A percentile compares a stretch with the other conserved stretches of the same genome.
These are phyloP conservation scores for Lolium perenne DNA, from an alignment of 176 grass and related monocot genomes.

Conservation along the genomic window DNA sequence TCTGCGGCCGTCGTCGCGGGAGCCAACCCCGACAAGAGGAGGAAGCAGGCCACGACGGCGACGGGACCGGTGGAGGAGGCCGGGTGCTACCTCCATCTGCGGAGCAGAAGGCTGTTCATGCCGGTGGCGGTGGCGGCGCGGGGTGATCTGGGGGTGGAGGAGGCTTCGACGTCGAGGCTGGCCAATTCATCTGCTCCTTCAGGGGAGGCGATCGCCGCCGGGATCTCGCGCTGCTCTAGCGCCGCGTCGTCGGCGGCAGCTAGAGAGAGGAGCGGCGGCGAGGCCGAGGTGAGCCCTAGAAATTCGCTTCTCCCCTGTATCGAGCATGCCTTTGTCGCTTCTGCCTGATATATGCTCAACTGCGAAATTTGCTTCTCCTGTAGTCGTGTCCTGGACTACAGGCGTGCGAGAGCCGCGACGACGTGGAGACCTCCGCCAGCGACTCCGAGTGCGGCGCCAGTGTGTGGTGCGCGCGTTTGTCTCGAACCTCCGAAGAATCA, in stretches of 20 bases:
- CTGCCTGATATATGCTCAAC: conserved; percentile 15
- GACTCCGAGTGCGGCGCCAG: conserved; percentile 28
- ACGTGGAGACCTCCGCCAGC: conserved; percentile 54
- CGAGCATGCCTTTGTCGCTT: not conserved
- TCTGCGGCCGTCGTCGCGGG: not conserved
- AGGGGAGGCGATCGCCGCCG: not conserved
- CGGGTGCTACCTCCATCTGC: conserved; percentile 57
- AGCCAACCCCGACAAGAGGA: not conserved
- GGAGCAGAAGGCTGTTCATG: conserved; percentile 61
- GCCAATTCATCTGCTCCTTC: not conserved
- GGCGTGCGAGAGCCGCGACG: conserved; percentile 26
- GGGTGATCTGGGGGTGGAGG: not conserved
- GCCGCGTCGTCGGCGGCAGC: conserved; percentile 24
- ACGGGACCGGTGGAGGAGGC: not conserved
- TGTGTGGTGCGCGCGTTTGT: conserved; percentile 22
- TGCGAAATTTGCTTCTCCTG: not conserved
- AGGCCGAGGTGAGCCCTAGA: conserved; percentile 40
- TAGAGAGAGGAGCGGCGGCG: not conserved
- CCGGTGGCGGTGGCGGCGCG: not conserved
- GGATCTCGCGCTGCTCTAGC: conserved; percentile 63
- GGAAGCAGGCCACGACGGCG: conserved; percentile 7
- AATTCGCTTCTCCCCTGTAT: not conserved
- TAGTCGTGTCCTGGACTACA: conserved; percentile 4
- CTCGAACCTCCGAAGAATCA: not conserved
- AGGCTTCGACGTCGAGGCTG: not conserved